Evolutionary conservation across 176 grass and related monocot species (phyloP).

Genomic region (Oryza australiensis): DNA sequence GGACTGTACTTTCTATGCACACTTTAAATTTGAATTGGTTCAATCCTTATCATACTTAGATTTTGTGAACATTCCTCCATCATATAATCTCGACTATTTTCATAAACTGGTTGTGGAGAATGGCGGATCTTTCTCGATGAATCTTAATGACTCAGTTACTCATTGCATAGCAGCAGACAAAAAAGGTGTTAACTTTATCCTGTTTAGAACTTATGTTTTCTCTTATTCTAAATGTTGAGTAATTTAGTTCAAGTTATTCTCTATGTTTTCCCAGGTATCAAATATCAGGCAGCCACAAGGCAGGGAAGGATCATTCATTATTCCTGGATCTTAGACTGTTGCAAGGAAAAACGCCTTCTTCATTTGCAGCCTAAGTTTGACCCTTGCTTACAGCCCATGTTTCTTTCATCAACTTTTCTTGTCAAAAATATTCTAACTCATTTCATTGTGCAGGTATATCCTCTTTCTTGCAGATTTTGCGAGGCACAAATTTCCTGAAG

Average conservation of each 20-base stretch:
- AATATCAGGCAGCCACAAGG: conserved; percentile 70
- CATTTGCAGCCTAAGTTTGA: conserved; percentile 82
- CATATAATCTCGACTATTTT: conserved; percentile 82
- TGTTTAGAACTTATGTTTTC: conserved; percentile 9
- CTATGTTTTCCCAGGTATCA: conserved; percentile 62
- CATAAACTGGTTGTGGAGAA: conserved; percentile 94
- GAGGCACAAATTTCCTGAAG: conserved; percentile 69
- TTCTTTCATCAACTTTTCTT: conserved; percentile 23
- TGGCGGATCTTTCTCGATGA: conserved; percentile 93
- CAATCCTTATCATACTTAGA: conserved; percentile 72
- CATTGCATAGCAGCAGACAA: conserved; percentile 82
- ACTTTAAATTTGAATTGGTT: conserved; percentile 13
- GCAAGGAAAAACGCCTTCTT: conserved; percentile 71
- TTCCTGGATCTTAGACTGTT: conserved; percentile 91
- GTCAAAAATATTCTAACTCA: conserved; percentile 33
- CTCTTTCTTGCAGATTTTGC: conserved; percentile 78
- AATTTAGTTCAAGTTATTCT: conserved; percentile 31
- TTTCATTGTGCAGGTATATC: conserved; percentile 64
- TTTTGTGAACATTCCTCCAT: conserved; percentile 80
- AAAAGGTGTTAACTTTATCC: conserved; percentile 62
- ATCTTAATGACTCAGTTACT: conserved; percentile 94
- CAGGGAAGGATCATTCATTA: conserved; percentile 88
- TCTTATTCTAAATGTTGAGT: conserved; percentile 28
- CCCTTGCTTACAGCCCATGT: conserved; percentile 38
- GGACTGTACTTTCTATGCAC: conserved; percentile 8